Conservation (phyloP, 2,329 filamentous ascomycete genomes). For the Alternaria viburni region DNA sequence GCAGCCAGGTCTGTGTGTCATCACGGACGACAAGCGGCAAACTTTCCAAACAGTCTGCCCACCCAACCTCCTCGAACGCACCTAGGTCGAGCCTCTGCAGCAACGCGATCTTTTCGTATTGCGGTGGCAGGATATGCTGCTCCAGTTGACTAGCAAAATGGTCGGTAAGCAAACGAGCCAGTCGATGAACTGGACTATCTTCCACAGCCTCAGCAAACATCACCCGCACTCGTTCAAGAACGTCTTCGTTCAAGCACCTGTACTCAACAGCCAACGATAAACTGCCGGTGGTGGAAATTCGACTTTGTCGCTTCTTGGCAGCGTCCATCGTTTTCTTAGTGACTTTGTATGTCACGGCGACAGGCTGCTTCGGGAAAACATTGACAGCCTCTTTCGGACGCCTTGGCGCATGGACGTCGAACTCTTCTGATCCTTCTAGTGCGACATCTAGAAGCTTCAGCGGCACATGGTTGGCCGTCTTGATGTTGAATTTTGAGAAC, state of each 20-base stretch:
- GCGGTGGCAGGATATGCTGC: slow-evolving; percentile 53
- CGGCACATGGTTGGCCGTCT: slow-evolving; percentile 77
- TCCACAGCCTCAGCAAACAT: slow-evolving; percentile 57
- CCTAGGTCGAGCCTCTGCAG: slow-evolving; percentile 60
- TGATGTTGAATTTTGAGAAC: slow-evolving; percentile 90
- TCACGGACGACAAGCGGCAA: slow-evolving; percentile 54
- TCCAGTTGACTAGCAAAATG: slow-evolving; percentile 57
- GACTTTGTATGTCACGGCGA: slow-evolving; percentile 81
- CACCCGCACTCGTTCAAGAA: slow-evolving; percentile 58
- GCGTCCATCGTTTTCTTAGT: slow-evolving; percentile 56
- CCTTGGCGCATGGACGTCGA: slow-evolving; percentile 66
- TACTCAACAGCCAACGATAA: slow-evolving; percentile 77
- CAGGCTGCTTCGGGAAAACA: slow-evolving; percentile 82
- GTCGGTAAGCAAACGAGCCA: slow-evolving; percentile 60
- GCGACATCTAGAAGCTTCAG: slow-evolving; percentile 74
- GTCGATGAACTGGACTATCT: slow-evolving; percentile 53
- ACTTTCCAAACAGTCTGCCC: slow-evolving; percentile 60
- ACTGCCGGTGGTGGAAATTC: slow-evolving; percentile 41
- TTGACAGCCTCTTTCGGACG: slow-evolving; percentile 56
- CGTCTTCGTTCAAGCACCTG: slow-evolving; percentile 76
- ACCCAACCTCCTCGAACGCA: slow-evolving; percentile 59
- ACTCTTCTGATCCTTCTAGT: slow-evolving; percentile 73
- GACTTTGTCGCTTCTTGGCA: slow-evolving; percentile 30
- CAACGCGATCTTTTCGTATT: slow-evolving; percentile 63
- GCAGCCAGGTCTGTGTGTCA: slow-evolving; percentile 59